Conservation (phyloP, 805 yeast genomes). For the Yarrowia sp. region DNA sequence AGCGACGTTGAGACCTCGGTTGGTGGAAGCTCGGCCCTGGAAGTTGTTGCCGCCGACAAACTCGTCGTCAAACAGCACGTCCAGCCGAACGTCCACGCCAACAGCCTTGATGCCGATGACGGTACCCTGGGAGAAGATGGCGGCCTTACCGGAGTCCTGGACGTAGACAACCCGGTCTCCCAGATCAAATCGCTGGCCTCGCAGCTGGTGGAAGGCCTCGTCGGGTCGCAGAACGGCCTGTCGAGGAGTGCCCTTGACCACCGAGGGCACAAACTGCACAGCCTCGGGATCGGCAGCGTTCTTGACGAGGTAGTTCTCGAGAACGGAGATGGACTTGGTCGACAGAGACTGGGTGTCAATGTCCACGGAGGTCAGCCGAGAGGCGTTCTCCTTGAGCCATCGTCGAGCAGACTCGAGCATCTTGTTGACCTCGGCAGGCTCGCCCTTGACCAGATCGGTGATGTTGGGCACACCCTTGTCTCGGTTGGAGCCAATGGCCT, state of each 20-base stretch:
- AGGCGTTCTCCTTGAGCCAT: slow-evolving; percentile 49
- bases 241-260: slow-evolving; percentile 77
- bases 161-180: slow-evolving; percentile 91
- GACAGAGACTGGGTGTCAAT: slow-evolving; percentile 78
- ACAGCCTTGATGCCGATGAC: slow-evolving; percentile 70
- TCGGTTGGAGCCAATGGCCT: slow-evolving; percentile 36
- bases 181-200: slow-evolving; percentile 70
- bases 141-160: slow-evolving; percentile 84
- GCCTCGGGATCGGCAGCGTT: slow-evolving; percentile 43
- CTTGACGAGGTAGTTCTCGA: slow-evolving; percentile 60
- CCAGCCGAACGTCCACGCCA: slow-evolving; percentile 55
- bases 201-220: slow-evolving; percentile 66
- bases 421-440: slow-evolving; percentile 37
- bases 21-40: slow-evolving; percentile 71
- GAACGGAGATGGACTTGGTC: slow-evolving; percentile 56
- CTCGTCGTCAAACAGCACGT: slow-evolving; percentile 79
- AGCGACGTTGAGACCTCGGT: slow-evolving; percentile 81
- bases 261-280: slow-evolving; percentile 50
- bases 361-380: slow-evolving; percentile 57
- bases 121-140: slow-evolving; percentile 83
- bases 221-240: slow-evolving; percentile 77
- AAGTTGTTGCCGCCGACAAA: slow-evolving; percentile 78
- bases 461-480: slow-evolving; percentile 33
- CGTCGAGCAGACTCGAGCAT: slow-evolving; percentile 44
- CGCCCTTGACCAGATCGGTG: slow-evolving; percentile 23